Conservation (phyloP, 1,284 basidiomycete species). For the Ceratobasidium sp. region DNA sequence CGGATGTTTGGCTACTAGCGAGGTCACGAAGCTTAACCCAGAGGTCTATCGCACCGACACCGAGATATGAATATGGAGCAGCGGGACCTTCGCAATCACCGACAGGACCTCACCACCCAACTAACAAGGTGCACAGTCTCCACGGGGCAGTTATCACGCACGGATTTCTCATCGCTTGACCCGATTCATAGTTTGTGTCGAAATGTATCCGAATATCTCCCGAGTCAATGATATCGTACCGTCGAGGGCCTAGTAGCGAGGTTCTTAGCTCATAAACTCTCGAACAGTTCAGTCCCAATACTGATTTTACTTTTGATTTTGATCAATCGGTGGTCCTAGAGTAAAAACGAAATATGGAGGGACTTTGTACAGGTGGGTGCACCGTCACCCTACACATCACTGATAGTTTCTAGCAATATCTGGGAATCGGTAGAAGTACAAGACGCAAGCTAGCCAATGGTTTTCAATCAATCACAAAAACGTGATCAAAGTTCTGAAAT, state of each 20-base stretch:
- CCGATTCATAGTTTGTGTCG: too few relatives aligned
- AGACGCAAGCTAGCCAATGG: neutral
- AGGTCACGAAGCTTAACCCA: neutral
- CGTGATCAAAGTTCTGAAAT: neutral
- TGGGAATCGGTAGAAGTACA: neutral
- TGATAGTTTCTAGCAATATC: too few relatives aligned
- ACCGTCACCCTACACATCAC: neutral
- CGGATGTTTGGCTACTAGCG: neutral
- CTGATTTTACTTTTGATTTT: neutral
- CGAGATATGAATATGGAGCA: too few relatives aligned
- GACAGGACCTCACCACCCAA: neutral
- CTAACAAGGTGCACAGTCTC: too few relatives aligned
- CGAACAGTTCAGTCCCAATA: too few relatives aligned
- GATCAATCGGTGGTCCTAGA: too few relatives aligned
- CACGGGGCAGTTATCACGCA: too few relatives aligned
- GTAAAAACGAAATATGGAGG: neutral
- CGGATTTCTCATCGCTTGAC: too few relatives aligned
- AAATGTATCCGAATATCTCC: conserved; percentile 3
- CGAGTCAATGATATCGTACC: neutral
- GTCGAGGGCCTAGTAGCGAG: neutral
- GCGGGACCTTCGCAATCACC: neutral
- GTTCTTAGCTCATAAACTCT: neutral
- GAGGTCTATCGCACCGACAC: neutral
- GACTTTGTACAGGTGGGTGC: neutral
- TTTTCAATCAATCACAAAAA: neutral